Evolutionary conservation across 345 rosid genomes (phyloP), one percentile per base, ranked within the genome.

Genomic region (Theobroma cacao): DNA sequence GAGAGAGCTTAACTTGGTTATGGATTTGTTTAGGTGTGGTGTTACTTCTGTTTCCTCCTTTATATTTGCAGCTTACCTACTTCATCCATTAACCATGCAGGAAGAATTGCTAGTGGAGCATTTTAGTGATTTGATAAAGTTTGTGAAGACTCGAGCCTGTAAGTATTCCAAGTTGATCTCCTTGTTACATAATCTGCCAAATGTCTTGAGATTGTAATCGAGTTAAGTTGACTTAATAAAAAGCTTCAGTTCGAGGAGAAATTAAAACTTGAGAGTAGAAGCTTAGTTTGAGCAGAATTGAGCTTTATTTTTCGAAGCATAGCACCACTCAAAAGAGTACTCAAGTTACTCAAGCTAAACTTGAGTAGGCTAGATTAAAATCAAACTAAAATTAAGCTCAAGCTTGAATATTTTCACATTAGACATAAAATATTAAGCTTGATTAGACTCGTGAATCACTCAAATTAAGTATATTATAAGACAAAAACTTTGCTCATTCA

Each of bases 71-170:
- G n/a, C 62, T 64, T 53, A 74, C 45, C 50, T 63, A 20, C 45
- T 55, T 13, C 47, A 36, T 72, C 33, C 45, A 24, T 47, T 24
- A 52, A 61, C 50, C 38, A 10, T 80, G 87, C 93, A 96, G 99
- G 99, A 96, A 86, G 98, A 94, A 81, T 82, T 96, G 80, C 87
- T 96, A 33, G 64, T 90, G 75, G 99, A 96, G 86, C 99, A 96
- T 87, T 96, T 94, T 70, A 85, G 94, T 63, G 94, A 94, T 79
- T 83, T 96, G 60, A 96, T 96, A 72, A 96, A 91, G 87, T 96
- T 96, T 65, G 97, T 96, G 80, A 96, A 96, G 84, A 84, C 83
- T 73, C 88, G 97, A 74, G 97, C 90, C 48, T 92, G 99, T 94
- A 90, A 92, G 98, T 82, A 63, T 53, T 76, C 28, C 41, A 28